phyloP scores from a whole-genome alignment of 208 protist species.

The Wallacemonas sp. region DNA sequence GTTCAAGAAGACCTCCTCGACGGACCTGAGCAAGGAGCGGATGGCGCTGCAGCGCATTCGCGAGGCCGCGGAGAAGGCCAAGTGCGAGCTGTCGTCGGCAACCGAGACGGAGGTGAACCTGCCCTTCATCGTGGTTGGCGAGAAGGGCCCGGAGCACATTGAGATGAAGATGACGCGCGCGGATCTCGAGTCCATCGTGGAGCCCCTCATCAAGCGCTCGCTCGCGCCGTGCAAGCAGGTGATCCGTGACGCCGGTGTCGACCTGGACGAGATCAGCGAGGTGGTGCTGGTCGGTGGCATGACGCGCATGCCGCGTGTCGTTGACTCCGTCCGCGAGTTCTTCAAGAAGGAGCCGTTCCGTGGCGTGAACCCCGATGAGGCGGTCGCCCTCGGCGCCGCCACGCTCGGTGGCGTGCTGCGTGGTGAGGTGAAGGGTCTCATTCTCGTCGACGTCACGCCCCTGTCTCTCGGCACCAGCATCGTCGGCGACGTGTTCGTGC shows the following conservation, averaged over 20 bases:
- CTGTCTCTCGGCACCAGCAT: conserved; percentile 98
- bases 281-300: conserved; percentile 96
- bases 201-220: conserved; percentile 60
- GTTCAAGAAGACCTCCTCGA: conserved; percentile 92
- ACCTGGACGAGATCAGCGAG: conserved; percentile 89
- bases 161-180: conserved; percentile 76
- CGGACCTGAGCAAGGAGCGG: conserved; percentile 92
- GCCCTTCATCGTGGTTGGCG: conserved; percentile 91
- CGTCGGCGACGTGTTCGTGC: conserved; percentile 96
- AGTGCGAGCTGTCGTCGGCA: conserved; percentile 93
- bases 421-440: conserved; percentile 93
- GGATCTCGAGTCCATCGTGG: conserved; percentile 63
- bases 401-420: conserved; percentile 96
- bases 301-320: conserved; percentile 96
- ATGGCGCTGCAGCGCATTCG: conserved; percentile 95
- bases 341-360: conserved; percentile 96
- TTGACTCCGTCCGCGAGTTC: conserved; percentile 84
- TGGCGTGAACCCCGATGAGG: conserved; percentile 99
- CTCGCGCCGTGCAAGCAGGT: conserved; percentile 57
- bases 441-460: conserved; percentile 98
- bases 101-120: conserved; percentile 91
- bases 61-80: conserved; percentile 96
- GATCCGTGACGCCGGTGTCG: conserved; percentile 86
- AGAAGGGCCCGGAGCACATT: conserved; percentile 86
- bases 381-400: conserved; percentile 99